Evolutionary conservation across 129 eudicot genomes (phyloP), one percentile per base, ranked within the genome.

Genomic region (Ambrosia trifida): DNA sequence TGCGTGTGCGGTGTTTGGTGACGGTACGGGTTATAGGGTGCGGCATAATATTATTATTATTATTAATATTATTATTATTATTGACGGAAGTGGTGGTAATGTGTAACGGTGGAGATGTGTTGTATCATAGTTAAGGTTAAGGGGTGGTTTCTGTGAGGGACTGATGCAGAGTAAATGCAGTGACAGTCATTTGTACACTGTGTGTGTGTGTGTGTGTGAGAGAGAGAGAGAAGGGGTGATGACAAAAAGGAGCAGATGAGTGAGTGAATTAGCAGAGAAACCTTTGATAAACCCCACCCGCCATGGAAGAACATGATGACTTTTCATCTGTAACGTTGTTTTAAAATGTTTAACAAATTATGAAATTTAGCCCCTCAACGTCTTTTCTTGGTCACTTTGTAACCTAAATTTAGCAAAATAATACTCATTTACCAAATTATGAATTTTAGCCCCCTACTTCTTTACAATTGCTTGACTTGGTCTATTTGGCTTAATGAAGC

Each of bases 21-120:
- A 52, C 74, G 84, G 86, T 71, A 47, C 82, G 85, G 79, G 73
- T 41, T 65, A 59, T 76, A 61, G 77, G 70, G 43, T 71, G 75
- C 64, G 68, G 72, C 58, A 79, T 78, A 82, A n/a, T 24, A 24
- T 24, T 24, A 24, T 24, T 24, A 24, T 24, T 24, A 24, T 24
- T 24, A 80, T 82, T 54, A n/a, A n/a, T 24, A 24, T 24, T 24
- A 24, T 24, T 24, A 24, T 24, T 24, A 24, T 24, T 24, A 80
- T 82, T 54, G 82, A 0, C 38, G 16, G 82, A 20, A 62, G 73
- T 7, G 14, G 60, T 67, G 60, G 68, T 31, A 36, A 44, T 61
- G 66, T n/a, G 72, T 53, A 57, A 67, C 65, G 63, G 52, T 56
- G 32, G 66, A 70, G 74, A 70, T 36, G 53, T 53, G 65, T 49